Evolutionary conservation across 2,329 filamentous ascomycete species (phyloP), one percentile per base, ranked within the genome.

Genomic region (Ploettnerulaceae sp.): DNA sequence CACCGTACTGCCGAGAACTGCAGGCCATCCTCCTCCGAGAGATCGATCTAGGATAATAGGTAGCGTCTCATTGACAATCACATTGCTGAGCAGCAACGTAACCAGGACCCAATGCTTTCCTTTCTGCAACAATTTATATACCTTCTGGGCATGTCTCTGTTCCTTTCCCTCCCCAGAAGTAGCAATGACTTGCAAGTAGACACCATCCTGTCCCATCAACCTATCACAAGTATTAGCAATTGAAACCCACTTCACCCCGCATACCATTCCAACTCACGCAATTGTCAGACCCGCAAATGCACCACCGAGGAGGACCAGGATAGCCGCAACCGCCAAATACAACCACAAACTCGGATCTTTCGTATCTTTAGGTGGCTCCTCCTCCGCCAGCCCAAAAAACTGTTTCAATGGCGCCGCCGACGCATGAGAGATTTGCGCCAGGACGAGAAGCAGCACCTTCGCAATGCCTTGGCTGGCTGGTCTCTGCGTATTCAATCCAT

Each of bases 31-130:
- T 56, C 93, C 93, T 22, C 93, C 93, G 14, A 98, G 78, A 47
- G 89, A 95, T 47, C 93, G 77, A 68, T 98, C 93, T 41, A 98
- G 77, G 8, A 98, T 88, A 52, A 98, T 95, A 21, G 93, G 93
- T 11, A 96, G 74, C 2, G 91, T 94, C 69, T 97, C 93, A 67
- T 98, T 97, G 56, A 94, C 95, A 60, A 98, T 94, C 63, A 98
- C 93, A 66, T 98, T 98, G 66, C 89, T 89, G 46, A 98, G 73
- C 6, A 98, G 77, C 20, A 98, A 71, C 2, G 93, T 97, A 44
- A 98, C 93, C 47, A 98, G 73, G 15, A 98, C 91, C 93, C 93
- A 98, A 68, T 98, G 93, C 67, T 98, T 98, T 60, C 93, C 93
- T 59, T 79, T 85, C 55, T 88, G 81, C 46, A 98, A 70, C 21